Percentiles rank a stretch among this genome's conserved stretches.
Evolutionary conservation across 805 yeast species (phyloP).

Genomic region (Yarrowia sp.): DNA sequence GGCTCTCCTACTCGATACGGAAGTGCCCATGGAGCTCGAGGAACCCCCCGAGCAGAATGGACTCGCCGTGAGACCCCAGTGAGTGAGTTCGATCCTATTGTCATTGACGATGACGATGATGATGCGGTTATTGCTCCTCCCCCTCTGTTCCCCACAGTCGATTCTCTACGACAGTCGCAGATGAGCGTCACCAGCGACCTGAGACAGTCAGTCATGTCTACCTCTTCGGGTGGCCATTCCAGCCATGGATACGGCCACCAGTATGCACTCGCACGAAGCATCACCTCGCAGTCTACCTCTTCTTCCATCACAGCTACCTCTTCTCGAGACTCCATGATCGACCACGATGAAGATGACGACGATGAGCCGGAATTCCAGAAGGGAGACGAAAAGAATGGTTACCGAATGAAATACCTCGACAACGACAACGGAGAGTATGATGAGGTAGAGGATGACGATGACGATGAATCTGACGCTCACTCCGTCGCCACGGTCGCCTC

Average conservation of each 20-base stretch:
- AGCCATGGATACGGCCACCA: not conserved
- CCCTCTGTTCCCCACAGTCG: slow-evolving; percentile 25
- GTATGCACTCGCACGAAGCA: not conserved
- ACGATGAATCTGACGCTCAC: slow-evolving; percentile 18
- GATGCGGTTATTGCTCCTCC: slow-evolving; percentile 11
- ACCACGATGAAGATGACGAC: slow-evolving; percentile 19
- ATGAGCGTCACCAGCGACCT: slow-evolving; percentile 13
- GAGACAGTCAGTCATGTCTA: slow-evolving; percentile 9
- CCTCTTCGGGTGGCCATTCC: slow-evolving; percentile 11
- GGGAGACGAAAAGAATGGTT: slow-evolving; percentile 22
- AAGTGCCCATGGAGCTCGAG: slow-evolving; percentile 26
- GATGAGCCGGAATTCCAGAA: not conserved
- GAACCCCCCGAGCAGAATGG: slow-evolving; percentile 61
- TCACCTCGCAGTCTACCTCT: slow-evolving; percentile 9
- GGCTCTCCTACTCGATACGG: slow-evolving; percentile 32
- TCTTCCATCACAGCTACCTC: slow-evolving; percentile 16
- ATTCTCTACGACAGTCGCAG: slow-evolving; percentile 2
- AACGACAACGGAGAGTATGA: slow-evolving; percentile 6
- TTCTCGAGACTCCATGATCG: not conserved
- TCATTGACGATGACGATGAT: slow-evolving; percentile 28
- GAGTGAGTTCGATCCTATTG: slow-evolving; percentile 31
- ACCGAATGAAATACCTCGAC: slow-evolving; percentile 24
- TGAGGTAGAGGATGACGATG: not conserved
- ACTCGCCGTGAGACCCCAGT: slow-evolving; percentile 68
- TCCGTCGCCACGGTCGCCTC: slow-evolving; percentile 31